Percentiles rank a stretch among this genome's conserved stretches.
Evolutionary conservation across 768 basidiomycete species (phyloP).

Genomic region (Antrodiella citrinella): DNA sequence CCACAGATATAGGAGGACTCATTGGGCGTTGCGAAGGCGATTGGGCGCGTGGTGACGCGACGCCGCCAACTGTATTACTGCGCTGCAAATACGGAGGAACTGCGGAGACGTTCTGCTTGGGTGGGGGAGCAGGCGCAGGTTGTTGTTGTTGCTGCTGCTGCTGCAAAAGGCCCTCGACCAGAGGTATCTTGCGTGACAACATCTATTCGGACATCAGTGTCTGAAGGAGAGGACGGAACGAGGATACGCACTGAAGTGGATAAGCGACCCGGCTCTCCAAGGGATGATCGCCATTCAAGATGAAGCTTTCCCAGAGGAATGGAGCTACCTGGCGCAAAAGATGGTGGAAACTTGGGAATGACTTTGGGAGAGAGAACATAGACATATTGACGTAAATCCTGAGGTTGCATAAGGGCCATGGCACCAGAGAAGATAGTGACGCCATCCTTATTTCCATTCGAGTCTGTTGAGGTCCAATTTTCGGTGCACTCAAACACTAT

Average conservation of each 20-base stretch:
- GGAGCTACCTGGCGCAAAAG: slow-evolving; percentile 56
- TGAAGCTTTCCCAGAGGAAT: slow-evolving; percentile 83
- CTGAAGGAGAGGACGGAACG: neutral
- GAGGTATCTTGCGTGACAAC: slow-evolving; percentile 73
- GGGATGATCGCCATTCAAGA: slow-evolving; percentile 80
- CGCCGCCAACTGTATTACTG: slow-evolving; percentile 25
- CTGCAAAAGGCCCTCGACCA: slow-evolving; percentile 31
- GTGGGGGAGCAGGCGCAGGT: slow-evolving; percentile 15
- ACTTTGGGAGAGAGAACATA: slow-evolving; percentile 63
- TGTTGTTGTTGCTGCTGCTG: slow-evolving; percentile 6
- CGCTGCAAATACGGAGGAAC: slow-evolving; percentile 74
- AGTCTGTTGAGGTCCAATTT: slow-evolving; percentile 53
- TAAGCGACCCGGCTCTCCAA: slow-evolving; percentile 80
- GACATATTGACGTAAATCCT: slow-evolving; percentile 81
- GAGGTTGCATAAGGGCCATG: slow-evolving; percentile 70
- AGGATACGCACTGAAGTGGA: slow-evolving; percentile 58
- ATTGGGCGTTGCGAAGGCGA: slow-evolving; percentile 49
- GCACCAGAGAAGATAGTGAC: slow-evolving; percentile 50
- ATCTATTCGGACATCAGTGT: slow-evolving; percentile 30
- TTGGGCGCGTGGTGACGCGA: slow-evolving; percentile 45
- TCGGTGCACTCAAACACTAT: slow-evolving; percentile 72
- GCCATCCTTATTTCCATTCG: slow-evolving; percentile 28
- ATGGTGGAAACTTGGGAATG: slow-evolving; percentile 35
- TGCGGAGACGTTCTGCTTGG: slow-evolving; percentile 53
- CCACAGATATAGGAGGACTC: slow-evolving; percentile 40